Percentiles rank a stretch among this genome's conserved stretches.
Evolutionary conservation across 768 basidiomycete species (phyloP).

Genomic region (Mrakia blollopis): DNA sequence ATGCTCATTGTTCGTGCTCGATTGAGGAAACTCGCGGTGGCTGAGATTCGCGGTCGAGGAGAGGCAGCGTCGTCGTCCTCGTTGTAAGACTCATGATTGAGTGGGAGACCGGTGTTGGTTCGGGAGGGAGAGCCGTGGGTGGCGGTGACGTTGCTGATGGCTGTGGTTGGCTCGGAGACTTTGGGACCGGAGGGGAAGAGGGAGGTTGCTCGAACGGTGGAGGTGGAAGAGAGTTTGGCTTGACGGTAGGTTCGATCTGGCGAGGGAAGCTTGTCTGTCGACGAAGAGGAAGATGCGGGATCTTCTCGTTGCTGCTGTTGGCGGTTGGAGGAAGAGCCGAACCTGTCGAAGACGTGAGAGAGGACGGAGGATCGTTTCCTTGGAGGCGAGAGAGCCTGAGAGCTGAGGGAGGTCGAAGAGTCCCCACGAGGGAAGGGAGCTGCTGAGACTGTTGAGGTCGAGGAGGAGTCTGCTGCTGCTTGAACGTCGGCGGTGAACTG

Average conservation of each 20-base stretch:
- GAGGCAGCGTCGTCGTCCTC: not conserved
- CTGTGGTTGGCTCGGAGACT: conserved; percentile 5
- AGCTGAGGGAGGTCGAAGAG: not conserved
- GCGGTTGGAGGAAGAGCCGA: not conserved
- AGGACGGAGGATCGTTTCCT: conserved; percentile 6
- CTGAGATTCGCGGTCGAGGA: not conserved
- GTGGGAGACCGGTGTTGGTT: not conserved
- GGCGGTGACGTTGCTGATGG: conserved; percentile 13
- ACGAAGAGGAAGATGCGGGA: not conserved
- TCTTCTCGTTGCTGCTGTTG: not conserved
- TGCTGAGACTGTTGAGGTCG: not conserved
- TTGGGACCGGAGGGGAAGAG: conserved; percentile 7
- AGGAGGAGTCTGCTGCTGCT: not conserved
- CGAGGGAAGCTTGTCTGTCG: not conserved
- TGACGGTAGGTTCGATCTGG: not conserved
- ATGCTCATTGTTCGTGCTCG: not conserved
- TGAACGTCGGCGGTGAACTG: not conserved
- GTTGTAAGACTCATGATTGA: not conserved
- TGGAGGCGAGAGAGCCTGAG: not conserved
- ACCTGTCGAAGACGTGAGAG: conserved; percentile 8
- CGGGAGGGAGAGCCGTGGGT: not conserved
- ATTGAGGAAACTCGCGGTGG: not conserved
- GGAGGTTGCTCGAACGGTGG: conserved; percentile 3
- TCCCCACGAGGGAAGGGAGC: not conserved
- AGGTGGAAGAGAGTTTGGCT: not conserved